Percentiles rank a stretch among this genome's conserved stretches.
These are phyloP conservation scores for Lentithecium fluviatile DNA, from an alignment of 495 filamentous ascomycete species.

Conservation along the genomic window DNA sequence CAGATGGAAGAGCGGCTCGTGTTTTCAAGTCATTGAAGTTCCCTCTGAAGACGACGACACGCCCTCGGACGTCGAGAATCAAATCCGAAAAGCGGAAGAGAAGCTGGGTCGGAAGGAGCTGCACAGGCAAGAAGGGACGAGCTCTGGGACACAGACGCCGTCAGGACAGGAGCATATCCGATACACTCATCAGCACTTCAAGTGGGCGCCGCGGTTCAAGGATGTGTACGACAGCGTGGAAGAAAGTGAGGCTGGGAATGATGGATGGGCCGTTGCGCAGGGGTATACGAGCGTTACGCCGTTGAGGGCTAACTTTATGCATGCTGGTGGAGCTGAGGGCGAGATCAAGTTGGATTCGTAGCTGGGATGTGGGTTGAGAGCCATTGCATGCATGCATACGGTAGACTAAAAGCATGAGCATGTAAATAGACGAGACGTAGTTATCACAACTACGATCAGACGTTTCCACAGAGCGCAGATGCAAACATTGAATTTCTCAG, in stretches of 20 bases:
- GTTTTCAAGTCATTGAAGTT: constrained; percentile 72
- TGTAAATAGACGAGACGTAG: no score
- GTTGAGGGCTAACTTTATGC: constrained; percentile 88
- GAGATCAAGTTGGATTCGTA: constrained; percentile 76
- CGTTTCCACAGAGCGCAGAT: no score
- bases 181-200: constrained; percentile 80
- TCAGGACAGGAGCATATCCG: constrained; percentile 32
- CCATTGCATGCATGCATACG: no score
- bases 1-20: constrained; percentile 76
- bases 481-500: no score
- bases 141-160: constrained; percentile 29
- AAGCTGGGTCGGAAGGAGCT: constrained; percentile 39
- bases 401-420: no score
- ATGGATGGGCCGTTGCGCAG: constrained; percentile 90
- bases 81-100: constrained; percentile 57
- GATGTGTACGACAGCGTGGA: constrained; percentile 86
- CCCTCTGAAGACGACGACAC: constrained; percentile 49
- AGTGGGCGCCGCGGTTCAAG: constrained; percentile 83
- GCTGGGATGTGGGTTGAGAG: background rate
- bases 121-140: constrained; percentile 8
- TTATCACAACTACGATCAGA: no score
- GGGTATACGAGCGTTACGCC: constrained; percentile 89
- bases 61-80: constrained; percentile 58
- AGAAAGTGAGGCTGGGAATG: constrained; percentile 75
- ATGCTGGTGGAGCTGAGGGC: constrained; percentile 59